Evolutionary conservation across 352 stramenopile genomes (phyloP), one percentile per base, ranked within the genome.

Genomic region (Globisporangium acanthophoron): DNA sequence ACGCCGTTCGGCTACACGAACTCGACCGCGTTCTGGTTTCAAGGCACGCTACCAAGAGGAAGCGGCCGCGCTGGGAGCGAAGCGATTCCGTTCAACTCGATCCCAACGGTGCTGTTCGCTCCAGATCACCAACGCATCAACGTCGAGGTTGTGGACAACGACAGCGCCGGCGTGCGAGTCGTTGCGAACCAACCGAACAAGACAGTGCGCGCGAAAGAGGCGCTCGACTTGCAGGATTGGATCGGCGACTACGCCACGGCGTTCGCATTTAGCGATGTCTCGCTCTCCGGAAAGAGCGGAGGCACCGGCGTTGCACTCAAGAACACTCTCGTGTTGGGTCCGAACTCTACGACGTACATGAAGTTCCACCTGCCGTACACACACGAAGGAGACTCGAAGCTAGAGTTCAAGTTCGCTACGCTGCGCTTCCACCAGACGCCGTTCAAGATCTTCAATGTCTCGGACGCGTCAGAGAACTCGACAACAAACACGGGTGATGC

Each of bases 371-470:
- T 92, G 2, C 78, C 82, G 3, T 67, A 64, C 15, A 54, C 78
- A 1, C 78, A 87, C 31, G 52, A 73, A 43, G 78, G 76, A 16
- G 80, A 87, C 51, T 78, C 70, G 2, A 60, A 60, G 2, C 46
- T 78, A 0, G 40, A 35, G 0, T 85, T 85, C 43, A 58, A 45
- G 0, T 69, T 65, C 20, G 75, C 73, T 1, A 69, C 41, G 9
- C 31, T 90, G 16, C 61, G 67, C 3, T 57, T 90, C 2, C 71
- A 84, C 43, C 71, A 87, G 61, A 89, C 74, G 0, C 77, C 82
- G 3, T 92, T 88, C 64, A 79, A 87, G 54, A 69, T 87, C 21
- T 74, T 90, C 48, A 87, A 89, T 33, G 61, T 66, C 27, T 71
- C 70, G 3, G 65, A 73, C 12, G 21, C 58, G 11, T 44, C 15